phyloP scores from a whole-genome alignment of 148 eudicot species.

The Vaccinium corymbosum region DNA sequence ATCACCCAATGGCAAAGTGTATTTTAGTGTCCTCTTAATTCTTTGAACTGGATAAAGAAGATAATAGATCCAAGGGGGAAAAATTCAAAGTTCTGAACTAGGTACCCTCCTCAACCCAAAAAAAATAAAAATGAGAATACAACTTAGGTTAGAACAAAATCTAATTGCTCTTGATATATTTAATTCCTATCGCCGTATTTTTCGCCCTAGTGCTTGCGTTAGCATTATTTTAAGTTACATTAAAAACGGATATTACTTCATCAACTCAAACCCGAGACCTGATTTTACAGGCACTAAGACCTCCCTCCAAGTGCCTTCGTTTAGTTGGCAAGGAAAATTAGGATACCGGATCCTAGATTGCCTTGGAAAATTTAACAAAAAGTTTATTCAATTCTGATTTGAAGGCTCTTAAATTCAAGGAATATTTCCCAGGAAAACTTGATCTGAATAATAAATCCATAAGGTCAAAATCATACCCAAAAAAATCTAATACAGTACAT shows the following conservation, averaged over 20 bases:
- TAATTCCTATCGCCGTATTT: background rate
- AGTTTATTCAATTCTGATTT: no score
- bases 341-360: no score
- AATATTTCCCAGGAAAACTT: background rate
- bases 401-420: background rate
- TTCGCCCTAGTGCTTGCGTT: background rate
- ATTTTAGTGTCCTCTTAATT: background rate
- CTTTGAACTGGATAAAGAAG: constrained; percentile 6
- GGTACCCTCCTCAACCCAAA: no score
- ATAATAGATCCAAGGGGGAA: background rate
- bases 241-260: no score
- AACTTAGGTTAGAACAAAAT: background rate
- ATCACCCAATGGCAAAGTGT: background rate
- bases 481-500: background rate
- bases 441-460: background rate
- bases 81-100: background rate
- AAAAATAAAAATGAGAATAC: background rate
- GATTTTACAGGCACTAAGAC: no score
- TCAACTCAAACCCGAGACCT: no score
- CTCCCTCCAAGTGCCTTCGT: no score
- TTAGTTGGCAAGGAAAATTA: no score
- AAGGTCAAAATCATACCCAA: background rate
- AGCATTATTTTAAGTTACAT: background rate
- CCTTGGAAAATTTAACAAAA: no score
- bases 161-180: background rate